Base-by-base conservation (phyloP, 179 eudicot species). In the Vitellaria paradoxa region DNA sequence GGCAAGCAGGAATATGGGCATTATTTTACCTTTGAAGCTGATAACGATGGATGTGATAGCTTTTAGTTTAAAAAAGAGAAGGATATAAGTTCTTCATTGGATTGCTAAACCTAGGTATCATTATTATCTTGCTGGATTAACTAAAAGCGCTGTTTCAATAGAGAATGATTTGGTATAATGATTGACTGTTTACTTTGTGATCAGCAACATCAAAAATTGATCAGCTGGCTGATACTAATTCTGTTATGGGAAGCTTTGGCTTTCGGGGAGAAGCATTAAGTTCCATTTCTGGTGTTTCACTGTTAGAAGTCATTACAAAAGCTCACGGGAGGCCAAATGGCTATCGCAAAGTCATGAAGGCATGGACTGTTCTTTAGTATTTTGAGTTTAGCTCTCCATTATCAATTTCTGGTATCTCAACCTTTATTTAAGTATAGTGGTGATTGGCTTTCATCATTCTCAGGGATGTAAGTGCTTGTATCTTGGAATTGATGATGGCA, bases 321-420 rank as follows among this genome's bases (percentile, higher is more conserved):
- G 83, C 91, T 66, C 91, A 91, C 56, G 98, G 97, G 78, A 94
- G 87, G 84, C 93, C 99, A 73, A 88, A 91, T 86, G 98, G 99
- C 53, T 96, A 96, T 79, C 91, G 91, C 13, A 96, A 96, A 84
- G 88, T 94, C 82, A 84, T 94, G 86, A 94, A 96, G 98, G 99
- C 83, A 84, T 64, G 85, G 46, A 59, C 78, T 46, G 68, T 60
- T 73, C 60, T 68, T n/a, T 11, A 45, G 15, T 21, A 24, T 81
- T 72, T 76, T 13, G 60, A 70, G 24, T 70, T 66, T 57, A 7
- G 40, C 24, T 77, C 21, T 56, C 24, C 55, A 45, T 68, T 9
- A 18, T 42, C 13, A 23, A 42, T 82, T 75, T 75, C 60, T 30
- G 53, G 57, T 52, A 42, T 53, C 56, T 42, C 52, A 18, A 64